Percentiles rank a stretch among this genome's conserved stretches.
phyloP scores from a whole-genome alignment of 1,284 basidiomycete genomes.

The Microbotryum silenes-acaulis region DNA sequence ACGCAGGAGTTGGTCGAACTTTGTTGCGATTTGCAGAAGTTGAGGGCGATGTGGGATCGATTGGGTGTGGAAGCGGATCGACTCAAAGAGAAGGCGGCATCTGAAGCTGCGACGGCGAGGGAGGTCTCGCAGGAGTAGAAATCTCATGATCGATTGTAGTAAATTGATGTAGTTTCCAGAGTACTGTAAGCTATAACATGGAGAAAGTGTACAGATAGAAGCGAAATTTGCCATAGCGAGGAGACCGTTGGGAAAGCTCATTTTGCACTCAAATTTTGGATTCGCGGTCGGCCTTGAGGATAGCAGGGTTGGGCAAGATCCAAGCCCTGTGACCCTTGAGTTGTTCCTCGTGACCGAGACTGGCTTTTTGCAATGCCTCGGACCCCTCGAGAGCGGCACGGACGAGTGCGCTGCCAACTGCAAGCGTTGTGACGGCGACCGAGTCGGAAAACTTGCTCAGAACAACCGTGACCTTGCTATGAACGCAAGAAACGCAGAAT shows the following conservation, averaged over 20 bases:
- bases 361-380: neutral
- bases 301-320: constrained; percentile 12
- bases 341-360: constrained; percentile 2
- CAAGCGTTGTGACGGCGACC: constrained; percentile 45
- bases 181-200: too few species aligned
- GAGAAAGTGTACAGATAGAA: too few species aligned
- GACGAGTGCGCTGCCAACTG: constrained; percentile 29
- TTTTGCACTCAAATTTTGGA: too few species aligned
- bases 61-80: too few species aligned
- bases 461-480: constrained; percentile 43
- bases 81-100: too few species aligned
- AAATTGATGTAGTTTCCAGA: too few species aligned
- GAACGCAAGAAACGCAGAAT: neutral
- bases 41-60: constrained; percentile 2
- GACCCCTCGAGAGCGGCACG: constrained; percentile 8
- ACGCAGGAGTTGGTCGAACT: neutral
- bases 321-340: constrained; percentile 2
- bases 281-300: too few species aligned
- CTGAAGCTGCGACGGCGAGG: too few species aligned
- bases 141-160: too few species aligned
- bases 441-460: constrained; percentile 44
- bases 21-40: constrained; percentile 1
- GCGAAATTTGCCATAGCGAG: too few species aligned
- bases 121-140: too few species aligned
- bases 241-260: too few species aligned